Evolutionary conservation across 805 yeast species (phyloP), one percentile per base, ranked within the genome.

Genomic region (Limtongia smithiae): DNA sequence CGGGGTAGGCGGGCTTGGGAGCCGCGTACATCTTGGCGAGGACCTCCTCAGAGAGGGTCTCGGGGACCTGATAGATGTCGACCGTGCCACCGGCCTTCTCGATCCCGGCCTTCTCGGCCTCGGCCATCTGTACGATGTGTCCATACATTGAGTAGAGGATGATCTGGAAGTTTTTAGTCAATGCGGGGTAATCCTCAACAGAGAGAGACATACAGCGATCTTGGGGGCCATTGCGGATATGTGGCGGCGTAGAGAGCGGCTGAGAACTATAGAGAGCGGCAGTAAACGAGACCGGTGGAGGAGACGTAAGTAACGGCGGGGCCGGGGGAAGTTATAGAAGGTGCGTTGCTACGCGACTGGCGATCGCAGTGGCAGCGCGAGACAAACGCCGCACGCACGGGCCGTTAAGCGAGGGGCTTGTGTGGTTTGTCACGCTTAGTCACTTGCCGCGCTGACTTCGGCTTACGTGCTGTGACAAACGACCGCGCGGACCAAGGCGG

Each of bases 141-240:
- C 87, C 89, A 71, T 83, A 87, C 37, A 81, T 72, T 22, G 96
- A 82, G 75, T 87, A 89, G 47, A 76, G 72, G 53, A 82, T 74
- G 62, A 81, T 72, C 51, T 48, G 37, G n/a, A 14, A 25, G 18
- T 11, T 9, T 11, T 17, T 9, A 2, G 34, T 38, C 34, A 43
- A 42, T 20, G 38, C 14, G 9, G n/a, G 24, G 20, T 12, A 8
- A 2, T 21, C 11, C 7, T n/a, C 15, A 3, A 6, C 21, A 20
- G 25, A 4, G 17, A 14, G 30, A 17, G 6, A 54, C 59, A 14
- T 58, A 54, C 59, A 48, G 57, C 59, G 39, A 58, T 41, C 32
- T 59, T 53, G 31, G 54, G 54, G 41, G 55, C 53, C 55, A 51
- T 51, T 43, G 53, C 18, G 41, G 9, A n/a, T n/a, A n/a, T n/a